Evolutionary conservation across 768 basidiomycete species (phyloP).

Genomic region (Lactarius hatsudake): DNA sequence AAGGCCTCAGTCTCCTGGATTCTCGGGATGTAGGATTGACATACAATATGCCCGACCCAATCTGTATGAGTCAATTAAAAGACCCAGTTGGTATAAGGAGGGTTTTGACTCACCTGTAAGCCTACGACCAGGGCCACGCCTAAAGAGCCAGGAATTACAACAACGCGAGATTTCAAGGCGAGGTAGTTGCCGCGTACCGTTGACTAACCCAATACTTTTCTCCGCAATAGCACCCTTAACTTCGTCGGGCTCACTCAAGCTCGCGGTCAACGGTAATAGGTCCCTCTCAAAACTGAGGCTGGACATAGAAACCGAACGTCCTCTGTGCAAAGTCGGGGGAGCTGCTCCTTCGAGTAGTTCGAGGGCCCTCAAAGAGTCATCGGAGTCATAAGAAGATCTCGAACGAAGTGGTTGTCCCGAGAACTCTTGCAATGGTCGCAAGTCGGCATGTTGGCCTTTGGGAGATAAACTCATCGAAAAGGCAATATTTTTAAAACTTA

Average conservation of each 20-base stretch:
- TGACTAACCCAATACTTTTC: constrained; percentile 73
- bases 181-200: constrained; percentile 45
- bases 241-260: constrained; percentile 66
- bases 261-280: constrained; percentile 72
- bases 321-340: constrained; percentile 32
- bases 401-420: constrained; percentile 27
- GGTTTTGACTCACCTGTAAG: constrained; percentile 52
- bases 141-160: constrained; percentile 32
- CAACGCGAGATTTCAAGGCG: background rate
- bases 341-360: constrained; percentile 69
- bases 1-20: constrained; percentile 11
- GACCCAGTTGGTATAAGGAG: constrained; percentile 10
- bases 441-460: constrained; percentile 31
- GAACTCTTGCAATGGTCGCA: constrained; percentile 7
- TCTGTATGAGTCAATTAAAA: constrained; percentile 39
- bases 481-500: background rate
- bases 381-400: constrained; percentile 57
- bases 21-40: constrained; percentile 30
- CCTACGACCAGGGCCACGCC: constrained; percentile 87
- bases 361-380: constrained; percentile 72
- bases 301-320: constrained; percentile 58
- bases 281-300: constrained; percentile 80
- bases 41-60: constrained; percentile 93
- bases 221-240: constrained; percentile 49
- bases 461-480: constrained; percentile 41